A percentile compares a stretch with the other conserved stretches of the same genome.
Evolutionary conservation across 805 yeast species (phyloP).

Genomic region (Grigorovia yakushimaensis): DNA sequence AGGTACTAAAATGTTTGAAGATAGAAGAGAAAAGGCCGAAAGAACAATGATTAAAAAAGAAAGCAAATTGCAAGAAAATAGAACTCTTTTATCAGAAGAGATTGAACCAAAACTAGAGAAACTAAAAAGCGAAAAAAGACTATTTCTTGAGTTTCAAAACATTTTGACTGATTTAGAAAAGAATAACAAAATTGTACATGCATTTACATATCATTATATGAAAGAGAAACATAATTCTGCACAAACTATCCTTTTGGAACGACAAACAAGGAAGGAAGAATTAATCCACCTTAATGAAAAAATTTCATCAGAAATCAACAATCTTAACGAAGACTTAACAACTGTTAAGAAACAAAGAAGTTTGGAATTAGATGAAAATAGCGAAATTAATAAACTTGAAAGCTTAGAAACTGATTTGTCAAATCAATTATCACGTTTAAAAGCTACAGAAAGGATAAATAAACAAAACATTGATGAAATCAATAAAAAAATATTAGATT

Average conservation of each 20-base stretch:
- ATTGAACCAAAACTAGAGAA: conserved; percentile 86
- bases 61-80: conserved; percentile 68
- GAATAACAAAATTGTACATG: conserved; percentile 60
- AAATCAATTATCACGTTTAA: conserved; percentile 57
- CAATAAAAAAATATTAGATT: conserved; percentile 16
- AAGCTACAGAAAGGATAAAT: conserved; percentile 53
- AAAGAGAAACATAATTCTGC: conserved; percentile 35
- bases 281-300: conserved; percentile 35
- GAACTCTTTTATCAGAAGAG: conserved; percentile 66
- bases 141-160: conserved; percentile 78
- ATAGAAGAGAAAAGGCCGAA: conserved; percentile 82
- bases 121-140: conserved; percentile 69
- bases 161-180: conserved; percentile 74
- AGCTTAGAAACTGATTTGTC: conserved; percentile 42
- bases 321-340: conserved; percentile 51
- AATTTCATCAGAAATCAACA: conserved; percentile 44
- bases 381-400: conserved; percentile 51
- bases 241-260: conserved; percentile 32
- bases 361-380: conserved; percentile 50
- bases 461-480: conserved; percentile 51
- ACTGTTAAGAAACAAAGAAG: conserved; percentile 44
- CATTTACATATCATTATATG: conserved; percentile 53
- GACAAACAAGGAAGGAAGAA: conserved; percentile 30
- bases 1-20: conserved; percentile 93
- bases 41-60: conserved; percentile 89